These are phyloP conservation scores for Chamaecrista fasciculata DNA, from an alignment of 306 rosid genomes.

Conservation along the genomic window DNA sequence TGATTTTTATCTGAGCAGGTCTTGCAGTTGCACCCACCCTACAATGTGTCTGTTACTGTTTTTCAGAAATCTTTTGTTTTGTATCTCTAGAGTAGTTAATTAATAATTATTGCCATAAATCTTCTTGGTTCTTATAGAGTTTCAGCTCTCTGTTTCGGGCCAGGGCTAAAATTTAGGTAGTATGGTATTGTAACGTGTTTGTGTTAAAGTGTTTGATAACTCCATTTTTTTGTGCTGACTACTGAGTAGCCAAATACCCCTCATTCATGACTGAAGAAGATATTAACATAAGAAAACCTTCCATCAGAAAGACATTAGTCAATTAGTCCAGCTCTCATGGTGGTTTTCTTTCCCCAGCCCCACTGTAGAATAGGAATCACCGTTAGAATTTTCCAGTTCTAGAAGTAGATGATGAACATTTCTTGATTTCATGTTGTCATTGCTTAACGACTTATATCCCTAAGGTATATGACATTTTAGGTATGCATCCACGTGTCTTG, in stretches of 20 bases:
- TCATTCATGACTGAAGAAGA: neutral
- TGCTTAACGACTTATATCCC: neutral
- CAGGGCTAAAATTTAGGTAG: neutral
- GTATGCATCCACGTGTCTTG: slow-evolving; percentile 97
- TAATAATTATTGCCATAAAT: neutral
- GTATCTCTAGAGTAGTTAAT: neutral
- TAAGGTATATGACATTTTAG: slow-evolving; percentile 38
- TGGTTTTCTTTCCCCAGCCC: neutral
- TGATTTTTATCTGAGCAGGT: neutral
- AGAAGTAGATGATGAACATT: neutral
- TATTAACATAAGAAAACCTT: neutral
- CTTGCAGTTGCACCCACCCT: neutral
- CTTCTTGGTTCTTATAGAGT: neutral
- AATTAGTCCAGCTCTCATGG: neutral
- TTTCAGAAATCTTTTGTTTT: neutral
- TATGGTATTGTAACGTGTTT: neutral
- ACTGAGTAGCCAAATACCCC: neutral
- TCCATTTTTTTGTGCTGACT: neutral
- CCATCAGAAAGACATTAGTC: neutral
- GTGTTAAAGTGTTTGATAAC: neutral
- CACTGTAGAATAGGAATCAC: neutral
- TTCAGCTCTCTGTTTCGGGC: neutral
- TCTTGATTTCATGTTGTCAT: neutral
- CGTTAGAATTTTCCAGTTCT: neutral
- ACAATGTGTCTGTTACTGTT: neutral